Evolutionary conservation across 495 filamentous ascomycete genomes (phyloP).

Genomic region (Penicillium silybi): DNA sequence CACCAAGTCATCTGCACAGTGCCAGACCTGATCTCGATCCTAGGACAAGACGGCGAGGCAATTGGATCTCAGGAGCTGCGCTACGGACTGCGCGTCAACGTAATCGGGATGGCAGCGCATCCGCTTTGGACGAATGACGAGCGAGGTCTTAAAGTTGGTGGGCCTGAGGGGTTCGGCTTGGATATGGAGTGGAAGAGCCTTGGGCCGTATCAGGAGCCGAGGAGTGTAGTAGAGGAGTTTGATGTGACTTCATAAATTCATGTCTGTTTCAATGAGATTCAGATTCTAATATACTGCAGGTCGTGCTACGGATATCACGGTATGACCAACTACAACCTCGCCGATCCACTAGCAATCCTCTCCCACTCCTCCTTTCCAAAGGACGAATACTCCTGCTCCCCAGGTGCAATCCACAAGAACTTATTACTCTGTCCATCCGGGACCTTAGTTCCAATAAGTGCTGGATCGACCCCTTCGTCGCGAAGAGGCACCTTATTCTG

Average conservation of each 20-base stretch:
- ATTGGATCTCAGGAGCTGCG: constrained; percentile 32
- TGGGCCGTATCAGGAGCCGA: constrained; percentile 19
- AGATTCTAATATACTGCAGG: too few species aligned
- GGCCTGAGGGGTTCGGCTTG: constrained; percentile 27
- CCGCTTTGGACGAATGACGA: constrained; percentile 33
- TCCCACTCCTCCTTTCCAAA: constrained; percentile 59
- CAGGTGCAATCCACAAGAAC: constrained; percentile 54
- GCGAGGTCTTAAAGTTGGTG: constrained; percentile 30
- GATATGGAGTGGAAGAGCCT: constrained; percentile 23
- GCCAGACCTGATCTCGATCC: constrained; percentile 30
- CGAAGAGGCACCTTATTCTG: constrained; percentile 74
- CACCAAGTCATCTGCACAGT: constrained; percentile 30
- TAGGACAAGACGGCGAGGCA: constrained; percentile 29
- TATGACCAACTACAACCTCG: constrained; percentile 40
- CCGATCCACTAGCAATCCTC: constrained; percentile 43
- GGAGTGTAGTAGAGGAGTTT: constrained; percentile 24
- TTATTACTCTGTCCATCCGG: constrained; percentile 40
- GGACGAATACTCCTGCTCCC: constrained; percentile 51
- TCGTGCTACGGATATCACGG: too few species aligned
- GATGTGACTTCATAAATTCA: not conserved
- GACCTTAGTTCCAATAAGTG: constrained; percentile 45
- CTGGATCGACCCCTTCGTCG: constrained; percentile 66
- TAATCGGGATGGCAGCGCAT: constrained; percentile 35
- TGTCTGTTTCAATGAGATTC: not conserved
- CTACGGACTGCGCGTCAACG: constrained; percentile 32